Conservation (phyloP, 2,329 filamentous ascomycete species). For the Macrophomina tecta region DNA sequence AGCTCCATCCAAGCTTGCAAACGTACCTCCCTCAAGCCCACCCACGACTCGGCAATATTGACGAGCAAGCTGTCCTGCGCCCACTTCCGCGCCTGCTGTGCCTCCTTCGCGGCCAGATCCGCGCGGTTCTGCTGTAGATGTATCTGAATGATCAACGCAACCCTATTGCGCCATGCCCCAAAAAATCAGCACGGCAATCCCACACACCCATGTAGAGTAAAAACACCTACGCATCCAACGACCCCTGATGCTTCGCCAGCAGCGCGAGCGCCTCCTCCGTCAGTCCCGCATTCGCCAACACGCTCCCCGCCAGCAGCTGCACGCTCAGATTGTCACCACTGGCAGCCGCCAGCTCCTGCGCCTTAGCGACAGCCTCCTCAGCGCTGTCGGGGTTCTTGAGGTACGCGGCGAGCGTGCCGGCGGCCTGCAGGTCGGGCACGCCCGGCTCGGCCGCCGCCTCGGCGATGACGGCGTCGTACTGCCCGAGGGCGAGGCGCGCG, state of each 20-base stretch:
- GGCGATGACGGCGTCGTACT: slow-evolving; percentile 74
- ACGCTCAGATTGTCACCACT: slow-evolving; percentile 77
- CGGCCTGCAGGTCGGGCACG: slow-evolving; percentile 73
- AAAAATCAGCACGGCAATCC: slow-evolving; percentile 2
- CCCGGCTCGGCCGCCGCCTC: slow-evolving; percentile 66
- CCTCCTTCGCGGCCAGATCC: slow-evolving; percentile 90
- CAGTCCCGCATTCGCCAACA: slow-evolving; percentile 79
- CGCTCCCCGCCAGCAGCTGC: slow-evolving; percentile 80
- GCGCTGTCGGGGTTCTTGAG: slow-evolving; percentile 39
- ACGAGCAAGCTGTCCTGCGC: slow-evolving; percentile 93
- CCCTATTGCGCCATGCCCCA: slow-evolving; percentile 53
- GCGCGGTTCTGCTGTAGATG: slow-evolving; percentile 89
- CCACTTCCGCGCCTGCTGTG: slow-evolving; percentile 82
- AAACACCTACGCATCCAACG: slow-evolving; percentile 71
- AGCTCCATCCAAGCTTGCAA: neutral
- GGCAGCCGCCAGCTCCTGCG: slow-evolving; percentile 71
- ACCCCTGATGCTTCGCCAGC: slow-evolving; percentile 83
- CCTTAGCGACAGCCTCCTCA: slow-evolving; percentile 66
- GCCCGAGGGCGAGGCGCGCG: slow-evolving; percentile 80
- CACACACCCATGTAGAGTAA: neutral
- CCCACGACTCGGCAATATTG: slow-evolving; percentile 95
- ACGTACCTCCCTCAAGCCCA: slow-evolving; percentile 81
- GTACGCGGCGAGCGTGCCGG: slow-evolving; percentile 76
- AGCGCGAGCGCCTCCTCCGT: slow-evolving; percentile 84
- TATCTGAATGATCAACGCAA: slow-evolving; percentile 89